Evolutionary conservation across 148 eudicot genomes (phyloP), one percentile per base, ranked within the genome.

Genomic region (Vaccinium myrtillus): DNA sequence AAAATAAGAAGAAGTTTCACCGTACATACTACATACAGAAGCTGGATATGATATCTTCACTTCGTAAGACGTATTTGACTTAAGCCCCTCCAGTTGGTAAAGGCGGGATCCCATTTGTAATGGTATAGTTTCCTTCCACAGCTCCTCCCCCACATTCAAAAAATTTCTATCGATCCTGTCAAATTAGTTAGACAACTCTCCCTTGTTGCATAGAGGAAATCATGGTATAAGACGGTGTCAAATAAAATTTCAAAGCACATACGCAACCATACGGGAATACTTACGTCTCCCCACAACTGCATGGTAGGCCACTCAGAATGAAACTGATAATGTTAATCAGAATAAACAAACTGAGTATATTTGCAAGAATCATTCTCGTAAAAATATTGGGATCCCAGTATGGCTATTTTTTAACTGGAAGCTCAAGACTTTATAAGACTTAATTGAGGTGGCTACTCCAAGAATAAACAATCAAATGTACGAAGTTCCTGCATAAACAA

Each of bases 21-120:
- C 8, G 48, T 16, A 92, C 98, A 86, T 94, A 94, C 98, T 16
- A 92, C 98, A 86, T 94, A 94, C 98, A 89, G 98, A 93, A 88
- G 98, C 95, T 75, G 98, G 99, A 86, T 96, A 96, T 86, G 98
- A 96, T 91, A 96, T 96, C 95, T 96, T 96, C 91, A 96, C 99
- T 96, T 96, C 97, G 82, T 96, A 96, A 94, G 98, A 89, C 85
- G 83, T 89, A 70, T 86, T 55, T 79, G 94, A 87, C 88, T 90
- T 92, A 39, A 94, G 89, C 86, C 94, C 99, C 83, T 85, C 89
- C 83, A 96, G 89, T 71, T 88, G 84, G 85, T 94, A 96, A 82
- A 88, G 85, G 63, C 94, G 85, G 54, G 93, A 91, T 53, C 98
- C 98, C 88, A 84, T 88, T 67, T 83, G 91, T 39, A 96, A 84